These are phyloP conservation scores for Trichothecium sympodiale DNA, from an alignment of 2,329 filamentous ascomycete genomes.

Conservation along the genomic window DNA sequence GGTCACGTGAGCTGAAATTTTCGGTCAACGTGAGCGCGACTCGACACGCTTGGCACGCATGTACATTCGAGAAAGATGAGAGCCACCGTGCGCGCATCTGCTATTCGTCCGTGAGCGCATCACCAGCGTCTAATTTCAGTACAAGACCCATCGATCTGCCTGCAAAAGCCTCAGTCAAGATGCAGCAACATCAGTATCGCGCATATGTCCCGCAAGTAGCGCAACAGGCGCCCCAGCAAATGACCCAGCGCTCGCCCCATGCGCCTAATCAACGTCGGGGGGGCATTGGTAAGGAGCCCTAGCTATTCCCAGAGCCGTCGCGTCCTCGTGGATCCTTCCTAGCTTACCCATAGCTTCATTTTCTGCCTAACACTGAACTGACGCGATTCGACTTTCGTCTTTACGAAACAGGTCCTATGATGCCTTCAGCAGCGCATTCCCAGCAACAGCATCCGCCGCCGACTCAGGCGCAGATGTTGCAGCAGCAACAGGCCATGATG, in stretches of 20 bases:
- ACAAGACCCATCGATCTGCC: too few species aligned
- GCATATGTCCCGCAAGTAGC: conserved; percentile 38
- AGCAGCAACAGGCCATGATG: conserved; percentile 28
- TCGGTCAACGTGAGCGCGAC: too few species aligned
- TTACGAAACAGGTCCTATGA: conserved; percentile 37
- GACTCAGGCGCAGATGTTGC: conserved; percentile 40
- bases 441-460: conserved; percentile 40
- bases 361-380: not conserved
- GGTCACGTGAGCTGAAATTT: too few species aligned
- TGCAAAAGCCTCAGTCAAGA: conserved; percentile 3
- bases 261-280: conserved; percentile 36
- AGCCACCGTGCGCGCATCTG: conserved; percentile 1
- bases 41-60: too few species aligned
- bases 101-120: not conserved
- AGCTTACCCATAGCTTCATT: conserved; percentile 3
- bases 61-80: too few species aligned
- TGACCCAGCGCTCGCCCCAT: conserved; percentile 37
- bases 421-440: conserved; percentile 41
- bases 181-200: conserved; percentile 41
- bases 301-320: not conserved
- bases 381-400: conserved; percentile 7
- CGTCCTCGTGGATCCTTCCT: conserved; percentile 1
- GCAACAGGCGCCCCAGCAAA: conserved; percentile 28
- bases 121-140: too few species aligned
- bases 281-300: conserved; percentile 35